Evolutionary conservation across 768 basidiomycete genomes (phyloP), one percentile per base, ranked within the genome.

Genomic region (Cystobasidium ongulense): DNA sequence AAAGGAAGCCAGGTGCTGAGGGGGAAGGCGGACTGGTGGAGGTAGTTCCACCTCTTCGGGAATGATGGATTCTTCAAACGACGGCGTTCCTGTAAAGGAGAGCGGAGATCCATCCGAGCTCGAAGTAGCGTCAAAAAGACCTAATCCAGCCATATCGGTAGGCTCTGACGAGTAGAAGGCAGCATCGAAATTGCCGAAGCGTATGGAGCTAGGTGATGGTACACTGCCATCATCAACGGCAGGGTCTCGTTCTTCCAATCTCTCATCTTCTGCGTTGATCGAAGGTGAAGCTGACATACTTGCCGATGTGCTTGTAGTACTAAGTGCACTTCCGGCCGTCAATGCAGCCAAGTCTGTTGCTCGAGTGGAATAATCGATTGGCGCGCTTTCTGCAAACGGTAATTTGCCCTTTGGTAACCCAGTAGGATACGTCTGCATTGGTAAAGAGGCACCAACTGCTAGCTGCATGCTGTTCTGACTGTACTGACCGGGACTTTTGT

Each of bases 181-280:
- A 36, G 68, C 68, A 36, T 71, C 68, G 68, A 71, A 71, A 43
- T 54, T 71, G 50, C 68, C 68, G 31, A 71, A 71, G 7, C 53
- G 38, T 41, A 67, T 67, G 7, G 65, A 52, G 29, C 65, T 50
- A 2, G 46, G 39, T 17, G 65, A 33, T 13, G 46, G 68, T 31
- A 71, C 59, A 7, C 23, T 13, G 21, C 38, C 53, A 25, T 23
- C 35, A n/a, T 71, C 52, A 8, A 36, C 11, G 15, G n/a, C 33
- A 25, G 31, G 29, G n/a, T 59, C 68, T 59, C 50, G 7, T 29
- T 54, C 54, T 25, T 50, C 10, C 3, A 31, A 4, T 11, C 43
- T 25, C 7, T 13, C 41, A 43, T 5, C 10, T 18, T 25, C 46
- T 43, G 11, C 8, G 18, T n/a, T 21, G 17, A 7, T 31, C 33